Evolutionary conservation across 768 basidiomycete species (phyloP).

Genomic region (Hericium coralloides): DNA sequence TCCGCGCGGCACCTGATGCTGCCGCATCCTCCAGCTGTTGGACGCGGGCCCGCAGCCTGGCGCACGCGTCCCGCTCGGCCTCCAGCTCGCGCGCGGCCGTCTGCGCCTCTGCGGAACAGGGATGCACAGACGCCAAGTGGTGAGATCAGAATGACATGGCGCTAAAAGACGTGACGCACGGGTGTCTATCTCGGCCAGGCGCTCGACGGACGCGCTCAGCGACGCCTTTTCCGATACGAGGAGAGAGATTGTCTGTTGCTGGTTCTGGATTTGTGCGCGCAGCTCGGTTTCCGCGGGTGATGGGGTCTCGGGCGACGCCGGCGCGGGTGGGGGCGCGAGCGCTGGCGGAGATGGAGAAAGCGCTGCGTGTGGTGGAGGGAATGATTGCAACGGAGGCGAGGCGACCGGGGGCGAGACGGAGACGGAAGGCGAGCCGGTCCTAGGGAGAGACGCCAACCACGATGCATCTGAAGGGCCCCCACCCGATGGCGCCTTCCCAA

Average conservation of each 20-base stretch:
- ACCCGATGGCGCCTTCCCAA: constrained; percentile 24
- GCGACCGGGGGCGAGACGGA: constrained; percentile 16
- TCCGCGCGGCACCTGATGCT: constrained; percentile 26
- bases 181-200: constrained; percentile 48
- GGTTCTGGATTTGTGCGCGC: constrained; percentile 37
- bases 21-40: constrained; percentile 34
- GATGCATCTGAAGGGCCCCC: constrained; percentile 31
- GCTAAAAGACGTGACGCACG: constrained; percentile 32
- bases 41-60: constrained; percentile 23
- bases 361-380: constrained; percentile 22
- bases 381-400: constrained; percentile 23
- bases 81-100: constrained; percentile 14
- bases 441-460: constrained; percentile 57
- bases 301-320: background rate
- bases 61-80: constrained; percentile 13
- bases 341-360: constrained; percentile 4
- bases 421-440: constrained; percentile 21
- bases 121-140: background rate
- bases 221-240: constrained; percentile 44
- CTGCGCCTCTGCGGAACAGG: constrained; percentile 15
- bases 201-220: constrained; percentile 38
- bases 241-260: constrained; percentile 67
- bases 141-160: background rate
- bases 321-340: constrained; percentile 3
- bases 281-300: constrained; percentile 16